Evolutionary conservation across 495 filamentous ascomycete species (phyloP).

Genomic region (Podospora bellae-mahoneyi): DNA sequence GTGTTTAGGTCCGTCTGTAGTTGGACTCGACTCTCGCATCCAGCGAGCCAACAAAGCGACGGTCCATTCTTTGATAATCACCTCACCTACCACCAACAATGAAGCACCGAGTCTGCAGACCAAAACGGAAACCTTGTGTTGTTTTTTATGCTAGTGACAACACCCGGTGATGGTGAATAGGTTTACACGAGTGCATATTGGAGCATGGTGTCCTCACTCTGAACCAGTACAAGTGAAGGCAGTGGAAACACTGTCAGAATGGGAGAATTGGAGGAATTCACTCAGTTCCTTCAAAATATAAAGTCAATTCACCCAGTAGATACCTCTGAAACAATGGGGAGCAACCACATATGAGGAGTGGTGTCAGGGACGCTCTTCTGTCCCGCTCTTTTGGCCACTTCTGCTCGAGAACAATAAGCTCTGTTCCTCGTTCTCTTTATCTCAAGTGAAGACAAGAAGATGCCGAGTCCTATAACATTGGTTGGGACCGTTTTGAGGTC

Average conservation of each 20-base stretch:
- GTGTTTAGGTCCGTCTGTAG: neutral
- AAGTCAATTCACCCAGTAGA: neutral
- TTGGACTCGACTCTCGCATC: neutral
- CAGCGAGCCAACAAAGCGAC: neutral
- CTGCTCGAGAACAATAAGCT: neutral
- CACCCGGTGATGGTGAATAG: neutral
- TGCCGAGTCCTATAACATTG: neutral
- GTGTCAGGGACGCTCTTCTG: neutral
- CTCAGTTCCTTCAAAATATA: neutral
- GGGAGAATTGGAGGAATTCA: neutral
- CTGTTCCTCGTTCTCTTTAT: neutral
- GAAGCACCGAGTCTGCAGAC: neutral
- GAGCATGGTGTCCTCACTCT: neutral
- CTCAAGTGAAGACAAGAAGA: neutral
- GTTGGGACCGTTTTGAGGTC: neutral
- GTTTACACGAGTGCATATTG: neutral
- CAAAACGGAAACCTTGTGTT: neutral
- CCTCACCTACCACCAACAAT: neutral
- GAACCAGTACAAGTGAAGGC: neutral
- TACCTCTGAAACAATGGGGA: neutral
- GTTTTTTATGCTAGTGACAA: neutral
- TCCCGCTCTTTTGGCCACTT: neutral
- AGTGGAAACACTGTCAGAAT: neutral
- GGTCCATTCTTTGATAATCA: neutral
- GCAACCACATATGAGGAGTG: neutral